These are phyloP conservation scores for Colletotrichum coccodes DNA, from an alignment of 2,329 filamentous ascomycete genomes.

Conservation along the genomic window DNA sequence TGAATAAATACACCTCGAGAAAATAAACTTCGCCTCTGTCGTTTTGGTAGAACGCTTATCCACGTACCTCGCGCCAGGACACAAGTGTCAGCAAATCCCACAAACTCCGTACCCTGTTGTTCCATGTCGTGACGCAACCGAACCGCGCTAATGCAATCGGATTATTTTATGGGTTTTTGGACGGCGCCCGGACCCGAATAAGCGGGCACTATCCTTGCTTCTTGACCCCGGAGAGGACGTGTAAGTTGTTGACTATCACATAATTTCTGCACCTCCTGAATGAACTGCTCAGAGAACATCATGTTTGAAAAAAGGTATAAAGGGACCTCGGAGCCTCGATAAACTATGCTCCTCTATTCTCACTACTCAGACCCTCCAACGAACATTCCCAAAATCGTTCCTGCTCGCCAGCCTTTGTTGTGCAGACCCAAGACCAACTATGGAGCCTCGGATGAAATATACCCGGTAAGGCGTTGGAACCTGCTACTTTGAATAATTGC, in stretches of 20 bases:
- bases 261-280: background rate
- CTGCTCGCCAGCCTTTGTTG: too few species aligned
- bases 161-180: background rate
- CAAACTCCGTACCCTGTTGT: background rate
- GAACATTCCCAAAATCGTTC: too few species aligned
- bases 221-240: background rate
- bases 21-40: too few species aligned
- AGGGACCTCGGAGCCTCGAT: background rate
- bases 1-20: too few species aligned
- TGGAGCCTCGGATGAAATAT: background rate
- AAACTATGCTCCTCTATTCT: too few species aligned
- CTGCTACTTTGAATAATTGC: too few species aligned
- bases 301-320: too few species aligned
- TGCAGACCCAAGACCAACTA: too few species aligned
- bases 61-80: too few species aligned
- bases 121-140: background rate
- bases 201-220: background rate
- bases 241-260: background rate
- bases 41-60: too few species aligned
- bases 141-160: conserved; percentile 11
- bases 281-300: background rate
- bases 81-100: conserved; percentile 45
- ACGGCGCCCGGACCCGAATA: background rate
- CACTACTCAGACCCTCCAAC: too few species aligned
- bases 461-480: background rate